Percentiles rank a stretch among this genome's conserved stretches.
Evolutionary conservation across 192 early-diverging fungal species (phyloP).

Genomic region (Kappamyces sp.): DNA sequence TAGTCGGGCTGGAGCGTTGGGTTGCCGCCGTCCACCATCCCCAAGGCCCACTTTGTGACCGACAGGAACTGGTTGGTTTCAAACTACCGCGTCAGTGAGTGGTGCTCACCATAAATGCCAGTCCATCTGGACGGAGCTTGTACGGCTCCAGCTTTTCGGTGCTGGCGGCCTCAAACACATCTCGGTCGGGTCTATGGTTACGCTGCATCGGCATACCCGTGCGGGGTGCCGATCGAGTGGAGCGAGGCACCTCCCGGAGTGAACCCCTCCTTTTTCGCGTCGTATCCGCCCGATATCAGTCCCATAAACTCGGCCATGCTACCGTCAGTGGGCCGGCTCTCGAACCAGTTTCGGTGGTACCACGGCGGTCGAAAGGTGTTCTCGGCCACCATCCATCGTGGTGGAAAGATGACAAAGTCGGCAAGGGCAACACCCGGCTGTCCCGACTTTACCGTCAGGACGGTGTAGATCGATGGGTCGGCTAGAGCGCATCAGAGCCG

Average conservation of each 20-base stretch:
- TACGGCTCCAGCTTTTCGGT: slow-evolving; percentile 67
- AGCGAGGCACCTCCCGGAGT: slow-evolving; percentile 83
- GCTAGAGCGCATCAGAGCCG: too few relatives aligned
- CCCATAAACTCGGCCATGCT: slow-evolving; percentile 98
- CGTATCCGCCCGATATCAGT: slow-evolving; percentile 83
- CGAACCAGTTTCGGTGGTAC: slow-evolving; percentile 85
- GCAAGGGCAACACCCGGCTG: slow-evolving; percentile 79
- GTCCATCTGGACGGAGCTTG: slow-evolving; percentile 72
- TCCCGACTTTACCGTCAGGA: slow-evolving; percentile 82
- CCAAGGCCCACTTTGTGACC: slow-evolving; percentile 75
- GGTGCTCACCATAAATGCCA: slow-evolving; percentile 98
- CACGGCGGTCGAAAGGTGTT: slow-evolving; percentile 92
- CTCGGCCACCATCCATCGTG: slow-evolving; percentile 86
- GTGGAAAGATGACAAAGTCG: slow-evolving; percentile 97
- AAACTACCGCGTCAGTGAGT: too few relatives aligned
- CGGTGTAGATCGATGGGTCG: slow-evolving; percentile 97
- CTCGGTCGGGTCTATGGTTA: slow-evolving; percentile 90
- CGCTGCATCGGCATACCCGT: slow-evolving; percentile 72
- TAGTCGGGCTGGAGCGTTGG: slow-evolving; percentile 79
- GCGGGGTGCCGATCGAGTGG: slow-evolving; percentile 24
- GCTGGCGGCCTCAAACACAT: slow-evolving; percentile 67
- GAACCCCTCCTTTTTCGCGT: slow-evolving; percentile 89
- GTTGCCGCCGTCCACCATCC: too few relatives aligned
- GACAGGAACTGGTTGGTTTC: slow-evolving; percentile 78
- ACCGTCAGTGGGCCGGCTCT: background rate